phyloP scores from a whole-genome alignment of 2,329 filamentous ascomycete species.

The Aspergillus texensis region DNA sequence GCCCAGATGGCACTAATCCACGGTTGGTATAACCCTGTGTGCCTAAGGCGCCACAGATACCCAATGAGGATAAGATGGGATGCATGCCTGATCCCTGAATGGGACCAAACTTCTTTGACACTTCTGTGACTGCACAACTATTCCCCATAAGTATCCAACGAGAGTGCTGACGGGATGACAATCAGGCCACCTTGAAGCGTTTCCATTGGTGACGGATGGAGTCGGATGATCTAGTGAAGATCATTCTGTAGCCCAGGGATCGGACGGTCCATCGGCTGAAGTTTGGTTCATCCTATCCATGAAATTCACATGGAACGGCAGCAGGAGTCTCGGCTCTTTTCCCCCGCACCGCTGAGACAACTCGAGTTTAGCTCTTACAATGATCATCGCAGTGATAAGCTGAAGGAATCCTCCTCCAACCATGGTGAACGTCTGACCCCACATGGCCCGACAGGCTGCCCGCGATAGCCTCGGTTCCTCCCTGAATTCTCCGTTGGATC shows the following conservation, averaged over 20 bases:
- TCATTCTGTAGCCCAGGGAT: neutral
- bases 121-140: too few relatives aligned
- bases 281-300: neutral
- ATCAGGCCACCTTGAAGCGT: neutral
- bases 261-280: neutral
- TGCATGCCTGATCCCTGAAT: too few relatives aligned
- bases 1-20: too few relatives aligned
- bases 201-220: neutral
- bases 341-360: neutral
- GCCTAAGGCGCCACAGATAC: too few relatives aligned
- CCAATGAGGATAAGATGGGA: too few relatives aligned
- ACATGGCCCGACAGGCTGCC: neutral
- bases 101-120: too few relatives aligned
- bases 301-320: neutral
- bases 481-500: neutral
- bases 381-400: neutral
- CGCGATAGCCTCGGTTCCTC: neutral
- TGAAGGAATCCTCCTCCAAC: neutral
- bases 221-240: neutral
- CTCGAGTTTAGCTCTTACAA: neutral
- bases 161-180: too few relatives aligned
- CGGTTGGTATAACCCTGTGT: too few relatives aligned
- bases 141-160: too few relatives aligned
- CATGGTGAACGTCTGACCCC: neutral
- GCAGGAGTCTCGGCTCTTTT: neutral